phyloP scores from a whole-genome alignment of 176 grass and related monocot species.

The Thinopyrum elongatum region DNA sequence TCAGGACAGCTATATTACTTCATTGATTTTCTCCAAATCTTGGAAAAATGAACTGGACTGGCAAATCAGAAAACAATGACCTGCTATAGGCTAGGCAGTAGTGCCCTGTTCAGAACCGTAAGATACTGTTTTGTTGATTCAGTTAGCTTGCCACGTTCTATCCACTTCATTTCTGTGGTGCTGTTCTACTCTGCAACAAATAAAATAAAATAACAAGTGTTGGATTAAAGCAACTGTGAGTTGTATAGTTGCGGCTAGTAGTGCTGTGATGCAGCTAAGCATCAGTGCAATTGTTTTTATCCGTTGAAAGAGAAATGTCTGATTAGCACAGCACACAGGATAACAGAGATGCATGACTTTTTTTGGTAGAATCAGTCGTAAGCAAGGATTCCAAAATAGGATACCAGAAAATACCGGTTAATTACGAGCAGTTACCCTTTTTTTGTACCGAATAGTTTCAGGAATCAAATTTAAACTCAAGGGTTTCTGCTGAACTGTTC shows the following conservation, averaged over 20 bases:
- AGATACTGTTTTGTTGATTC: too few species aligned
- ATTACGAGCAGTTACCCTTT: too few species aligned
- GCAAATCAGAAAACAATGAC: conserved; percentile 29
- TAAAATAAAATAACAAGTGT: neutral
- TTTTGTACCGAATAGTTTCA: too few species aligned
- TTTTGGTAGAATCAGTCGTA: too few species aligned
- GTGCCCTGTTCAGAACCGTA: neutral
- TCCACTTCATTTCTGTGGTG: conserved; percentile 11
- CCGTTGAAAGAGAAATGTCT: conserved; percentile 6
- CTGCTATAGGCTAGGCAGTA: neutral
- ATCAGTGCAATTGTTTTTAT: conserved; percentile 1
- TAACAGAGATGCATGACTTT: neutral
- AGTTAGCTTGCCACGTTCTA: conserved; percentile 27
- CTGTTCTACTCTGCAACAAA: conserved; percentile 21
- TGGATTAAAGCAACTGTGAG: neutral
- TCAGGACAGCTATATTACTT: neutral
- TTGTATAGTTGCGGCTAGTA: conserved; percentile 6
- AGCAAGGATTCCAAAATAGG: too few species aligned
- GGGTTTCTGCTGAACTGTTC: too few species aligned
- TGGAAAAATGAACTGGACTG: neutral
- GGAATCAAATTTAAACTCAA: too few species aligned
- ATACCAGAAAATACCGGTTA: too few species aligned
- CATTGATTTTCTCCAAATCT: neutral
- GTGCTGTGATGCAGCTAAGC: conserved; percentile 31
- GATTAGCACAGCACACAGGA: neutral